Conservation (phyloP, 1,284 basidiomycete species). For the Ceratobasidium sp. region DNA sequence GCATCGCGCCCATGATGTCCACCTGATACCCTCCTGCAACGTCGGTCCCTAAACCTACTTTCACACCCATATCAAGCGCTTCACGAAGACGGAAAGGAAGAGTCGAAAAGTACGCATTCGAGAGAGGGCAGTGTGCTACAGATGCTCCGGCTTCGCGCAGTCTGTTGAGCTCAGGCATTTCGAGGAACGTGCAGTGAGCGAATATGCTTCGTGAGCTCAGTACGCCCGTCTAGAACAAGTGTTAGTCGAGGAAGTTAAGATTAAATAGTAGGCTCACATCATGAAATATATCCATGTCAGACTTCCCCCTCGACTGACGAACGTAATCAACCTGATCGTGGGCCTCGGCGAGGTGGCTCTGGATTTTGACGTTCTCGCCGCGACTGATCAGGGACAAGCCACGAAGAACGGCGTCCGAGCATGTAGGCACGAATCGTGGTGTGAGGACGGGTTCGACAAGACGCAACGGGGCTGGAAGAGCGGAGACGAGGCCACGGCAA, state of each 20-base stretch:
- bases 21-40: slow-evolving; percentile 85
- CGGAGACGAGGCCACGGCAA: slow-evolving; percentile 62
- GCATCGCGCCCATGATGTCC: slow-evolving; percentile 82
- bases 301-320: slow-evolving; percentile 67
- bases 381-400: slow-evolving; percentile 69
- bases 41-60: slow-evolving; percentile 85
- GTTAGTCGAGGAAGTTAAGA: background rate
- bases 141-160: slow-evolving; percentile 69
- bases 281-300: slow-evolving; percentile 81
- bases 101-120: slow-evolving; percentile 86
- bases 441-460: slow-evolving; percentile 85
- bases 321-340: slow-evolving; percentile 81
- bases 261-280: slow-evolving; percentile 60
- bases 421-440: slow-evolving; percentile 86
- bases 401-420: slow-evolving; percentile 74
- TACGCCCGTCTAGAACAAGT: slow-evolving; percentile 64
- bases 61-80: slow-evolving; percentile 72
- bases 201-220: slow-evolving; percentile 76
- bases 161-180: slow-evolving; percentile 64
- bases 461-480: slow-evolving; percentile 62
- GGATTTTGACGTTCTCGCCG: slow-evolving; percentile 66
- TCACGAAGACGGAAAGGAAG: slow-evolving; percentile 80
- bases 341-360: slow-evolving; percentile 84
- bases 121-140: slow-evolving; percentile 87
- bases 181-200: slow-evolving; percentile 87